These are phyloP conservation scores for Saturnispora galanensis DNA, from an alignment of 805 yeast genomes.

Conservation along the genomic window DNA sequence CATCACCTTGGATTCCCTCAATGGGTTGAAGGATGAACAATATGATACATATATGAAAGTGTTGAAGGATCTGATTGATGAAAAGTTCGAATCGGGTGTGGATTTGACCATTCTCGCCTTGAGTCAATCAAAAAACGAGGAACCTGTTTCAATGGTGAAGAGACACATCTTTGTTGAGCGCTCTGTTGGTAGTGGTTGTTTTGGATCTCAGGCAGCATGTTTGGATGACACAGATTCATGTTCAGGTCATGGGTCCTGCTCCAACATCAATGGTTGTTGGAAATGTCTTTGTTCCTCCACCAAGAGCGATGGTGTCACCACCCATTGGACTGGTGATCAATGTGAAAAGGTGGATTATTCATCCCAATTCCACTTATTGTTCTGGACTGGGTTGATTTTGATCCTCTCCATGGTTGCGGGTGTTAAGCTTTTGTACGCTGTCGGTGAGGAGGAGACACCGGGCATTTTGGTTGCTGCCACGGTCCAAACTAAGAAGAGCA, in stretches of 20 bases:
- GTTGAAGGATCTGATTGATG: constrained; percentile 21
- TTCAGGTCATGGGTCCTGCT: constrained; percentile 45
- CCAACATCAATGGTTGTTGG: constrained; percentile 36
- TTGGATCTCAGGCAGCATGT: constrained; percentile 37
- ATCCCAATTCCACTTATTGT: constrained; percentile 53
- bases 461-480: constrained; percentile 59
- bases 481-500: constrained; percentile 30
- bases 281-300: constrained; percentile 41
- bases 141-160: constrained; percentile 13
- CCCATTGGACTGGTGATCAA: constrained; percentile 46
- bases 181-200: constrained; percentile 23
- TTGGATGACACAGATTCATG: constrained; percentile 37
- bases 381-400: constrained; percentile 53
- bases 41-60: constrained; percentile 33
- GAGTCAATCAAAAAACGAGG: constrained; percentile 14
- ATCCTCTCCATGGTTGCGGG: constrained; percentile 38
- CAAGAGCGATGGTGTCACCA: constrained; percentile 33
- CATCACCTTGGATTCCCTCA: constrained; percentile 34
- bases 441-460: constrained; percentile 57
- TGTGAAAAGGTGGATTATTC: constrained; percentile 64
- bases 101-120: constrained; percentile 28
- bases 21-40: constrained; percentile 32
- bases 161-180: constrained; percentile 9
- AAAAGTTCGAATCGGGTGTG: constrained; percentile 10
- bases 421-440: constrained; percentile 39